Conservation (phyloP, 495 filamentous ascomycete species). For the Penicillium maclennaniae region DNA sequence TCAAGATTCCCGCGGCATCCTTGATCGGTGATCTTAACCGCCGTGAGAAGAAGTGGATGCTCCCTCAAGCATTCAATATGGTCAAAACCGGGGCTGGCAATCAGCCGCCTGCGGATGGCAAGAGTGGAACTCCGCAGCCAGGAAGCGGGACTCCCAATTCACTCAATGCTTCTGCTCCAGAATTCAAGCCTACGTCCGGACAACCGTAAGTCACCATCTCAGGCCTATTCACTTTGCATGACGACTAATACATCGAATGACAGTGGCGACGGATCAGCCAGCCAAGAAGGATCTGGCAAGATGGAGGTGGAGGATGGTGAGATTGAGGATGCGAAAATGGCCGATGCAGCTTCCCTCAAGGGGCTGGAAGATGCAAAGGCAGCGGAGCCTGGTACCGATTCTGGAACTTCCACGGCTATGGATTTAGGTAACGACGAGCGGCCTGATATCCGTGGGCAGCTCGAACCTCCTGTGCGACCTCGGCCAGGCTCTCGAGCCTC, state of each 20-base stretch:
- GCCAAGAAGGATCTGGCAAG: conserved; percentile 25
- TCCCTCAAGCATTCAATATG: conserved; percentile 71
- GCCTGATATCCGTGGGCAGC: conserved; percentile 13
- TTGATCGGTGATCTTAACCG: conserved; percentile 77
- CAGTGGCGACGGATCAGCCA: conserved; percentile 32
- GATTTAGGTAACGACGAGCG: conserved; percentile 13
- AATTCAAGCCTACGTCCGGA: conserved; percentile 41
- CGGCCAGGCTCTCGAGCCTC: conserved; percentile 25
- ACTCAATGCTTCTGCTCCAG: conserved; percentile 46
- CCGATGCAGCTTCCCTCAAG: conserved; percentile 26
- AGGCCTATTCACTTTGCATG: not conserved
- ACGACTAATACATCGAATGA: conserved; percentile 13
- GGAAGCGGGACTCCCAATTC: conserved; percentile 32
- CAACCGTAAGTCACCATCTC: conserved; percentile 40
- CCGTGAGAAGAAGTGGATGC: conserved; percentile 74
- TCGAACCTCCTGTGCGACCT: conserved; percentile 23
- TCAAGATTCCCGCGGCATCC: conserved; percentile 85
- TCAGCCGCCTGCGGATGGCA: conserved; percentile 26
- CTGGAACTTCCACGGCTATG: conserved; percentile 10
- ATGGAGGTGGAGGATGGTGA: conserved; percentile 75
- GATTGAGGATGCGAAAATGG: conserved; percentile 63
- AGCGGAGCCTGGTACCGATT: not conserved
- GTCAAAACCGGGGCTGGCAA: conserved; percentile 21
- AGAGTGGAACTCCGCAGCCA: conserved; percentile 36
- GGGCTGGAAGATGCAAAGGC: conserved; percentile 8